Evolutionary conservation across 768 basidiomycete species (phyloP), one percentile per base, ranked within the genome.

Genomic region (Erythrobasidium yunnanense): DNA sequence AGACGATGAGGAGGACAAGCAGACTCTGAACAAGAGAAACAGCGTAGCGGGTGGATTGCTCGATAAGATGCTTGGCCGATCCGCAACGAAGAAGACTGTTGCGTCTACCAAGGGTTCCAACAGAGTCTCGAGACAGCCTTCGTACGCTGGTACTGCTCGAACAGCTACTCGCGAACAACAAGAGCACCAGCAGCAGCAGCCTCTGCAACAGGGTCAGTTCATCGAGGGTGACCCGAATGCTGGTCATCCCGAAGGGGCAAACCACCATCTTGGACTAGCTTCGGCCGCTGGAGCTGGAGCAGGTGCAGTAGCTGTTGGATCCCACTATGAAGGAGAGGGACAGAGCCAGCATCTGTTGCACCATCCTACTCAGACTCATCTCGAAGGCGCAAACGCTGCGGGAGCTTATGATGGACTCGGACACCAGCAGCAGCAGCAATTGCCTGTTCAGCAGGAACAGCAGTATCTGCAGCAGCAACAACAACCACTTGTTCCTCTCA

Each of bases 111-210:
- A n/a, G 38, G 38, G 38, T 11, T 42, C 38, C 38, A 42, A n/a
- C 11, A n/a, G 11, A 42, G 38, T n/a, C 11, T 11, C 38, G n/a
- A 42, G 38, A 42, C 38, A 42, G 38, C 38, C 38, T 11, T 42
- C 38, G 38, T 42, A 11, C 38, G 38, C 38, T 42, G 38, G 38
- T n/a, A 42, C 38, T 42, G 11, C 11, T 11, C 38, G 38, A 42
- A 42, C 38, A 11, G 38, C 38, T 42, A 42, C 55, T 35, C 34
- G 42, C n/a, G 25, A 20, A 7, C 56, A 42, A 6, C 56, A 33
- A 32, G 38, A 58, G 25, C 32, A 58, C n/a, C 56, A 57, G 35
- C 55, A 58, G 45, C 56, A 58, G n/a, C 56, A 58, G 27, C 38
- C 38, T 42, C 38, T 11, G 38, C 38, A 42, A 42, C 38, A 42